Evolutionary conservation across 1,139 yeast species (phyloP), one percentile per base, ranked within the genome.

Genomic region (Pichia sp.): DNA sequence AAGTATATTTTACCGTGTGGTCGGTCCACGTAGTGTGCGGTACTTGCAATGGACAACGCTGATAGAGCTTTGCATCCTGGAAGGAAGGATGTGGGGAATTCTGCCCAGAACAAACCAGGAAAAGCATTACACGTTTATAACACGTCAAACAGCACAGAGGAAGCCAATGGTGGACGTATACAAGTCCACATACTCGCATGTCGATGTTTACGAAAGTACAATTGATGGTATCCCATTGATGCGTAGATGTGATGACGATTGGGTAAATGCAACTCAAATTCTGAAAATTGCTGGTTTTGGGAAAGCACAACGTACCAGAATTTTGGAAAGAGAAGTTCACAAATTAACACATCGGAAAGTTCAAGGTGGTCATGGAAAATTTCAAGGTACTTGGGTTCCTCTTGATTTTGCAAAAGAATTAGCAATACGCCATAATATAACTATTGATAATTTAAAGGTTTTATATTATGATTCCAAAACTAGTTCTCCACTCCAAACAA

Each of bases 371-470:
- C 75, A 74, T 55, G 81, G 82, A 11, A 70, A 76, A 46, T 76
- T 74, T 52, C 82, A 76, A 55, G 82, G 82, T 9, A 76, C 82
- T 5, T 76, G 76, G 65, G 76, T 75, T 9, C 80, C 80, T 0
- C 62, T 65, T 5, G 76, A 72, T 41, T 50, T 59, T 38, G 81
- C 80, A 15, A 69, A 63, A 43, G 56, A 66, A 37, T 60, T 76
- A 41, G 80, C 81, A 2, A 57, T 61, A 3, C 62, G 61, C 26
- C 74, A 74, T 52, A 74, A 74, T 0, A 64, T 75, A 9, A 56
- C 68, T 28, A 60, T 62, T 14, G 53, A 68, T 16, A 65, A 74
- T 2, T 63, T 62, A 3, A 65, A 62, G 2, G 70, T 74, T 11
- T 41, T 62, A 14, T 54, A 50, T 37, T 59, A 58, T 33, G 63